Conservation (phyloP, 164 flowering plant species). For the Santalum album region DNA sequence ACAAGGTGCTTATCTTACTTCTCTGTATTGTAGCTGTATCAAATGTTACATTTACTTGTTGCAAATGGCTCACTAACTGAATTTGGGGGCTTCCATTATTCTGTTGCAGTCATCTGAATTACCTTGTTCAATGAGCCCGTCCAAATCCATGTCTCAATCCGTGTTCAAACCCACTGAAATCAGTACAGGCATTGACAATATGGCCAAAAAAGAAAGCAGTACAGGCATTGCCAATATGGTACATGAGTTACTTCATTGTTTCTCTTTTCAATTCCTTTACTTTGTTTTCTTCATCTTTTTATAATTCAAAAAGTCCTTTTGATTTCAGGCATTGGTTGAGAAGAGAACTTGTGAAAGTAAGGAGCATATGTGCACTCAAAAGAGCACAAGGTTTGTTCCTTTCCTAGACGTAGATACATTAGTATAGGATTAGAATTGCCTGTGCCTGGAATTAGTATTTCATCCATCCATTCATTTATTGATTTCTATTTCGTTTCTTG, state of each 20-base stretch:
- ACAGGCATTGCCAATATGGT: conserved; percentile 10
- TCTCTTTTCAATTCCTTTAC: neutral
- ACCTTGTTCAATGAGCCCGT: conserved; percentile 10
- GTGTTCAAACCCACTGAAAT: conserved; percentile 2
- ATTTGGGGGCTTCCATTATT: neutral
- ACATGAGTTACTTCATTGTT: neutral
- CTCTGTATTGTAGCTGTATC: neutral
- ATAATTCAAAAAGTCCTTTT: neutral
- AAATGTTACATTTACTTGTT: neutral
- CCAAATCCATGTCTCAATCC: conserved; percentile 3
- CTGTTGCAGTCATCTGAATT: conserved; percentile 24
- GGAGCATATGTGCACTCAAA: conserved; percentile 6
- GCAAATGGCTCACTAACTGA: neutral
- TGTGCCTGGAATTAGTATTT: neutral
- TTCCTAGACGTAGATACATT: neutral
- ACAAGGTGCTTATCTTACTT: conserved; percentile 25
- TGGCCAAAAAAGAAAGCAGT: conserved; percentile 2
- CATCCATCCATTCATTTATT: neutral
- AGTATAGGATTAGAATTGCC: neutral
- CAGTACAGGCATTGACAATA: neutral
- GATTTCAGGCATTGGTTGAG: conserved; percentile 17
- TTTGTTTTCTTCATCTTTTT: neutral
- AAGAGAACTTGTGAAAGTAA: neutral
- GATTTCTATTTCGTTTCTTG: neutral
- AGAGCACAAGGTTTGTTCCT: conserved; percentile 25